A percentile compares a stretch with the other conserved stretches of the same genome.
These are phyloP conservation scores for Macrophomina pseudophaseolina DNA, from an alignment of 2,329 filamentous ascomycete species.

Conservation along the genomic window DNA sequence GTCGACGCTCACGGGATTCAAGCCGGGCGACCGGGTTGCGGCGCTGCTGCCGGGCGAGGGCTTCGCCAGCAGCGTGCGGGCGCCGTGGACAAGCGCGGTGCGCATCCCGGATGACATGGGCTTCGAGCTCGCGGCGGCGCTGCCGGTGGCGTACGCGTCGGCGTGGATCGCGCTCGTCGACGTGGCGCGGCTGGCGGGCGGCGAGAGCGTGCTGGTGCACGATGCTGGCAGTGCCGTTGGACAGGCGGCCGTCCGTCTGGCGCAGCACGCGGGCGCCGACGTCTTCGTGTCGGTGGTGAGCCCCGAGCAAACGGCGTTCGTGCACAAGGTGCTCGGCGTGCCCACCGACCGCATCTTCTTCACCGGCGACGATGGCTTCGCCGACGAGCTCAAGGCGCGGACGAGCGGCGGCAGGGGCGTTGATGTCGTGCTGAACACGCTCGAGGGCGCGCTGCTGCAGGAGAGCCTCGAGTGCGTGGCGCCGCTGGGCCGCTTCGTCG, in stretches of 20 bases:
- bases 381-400: constrained; percentile 29
- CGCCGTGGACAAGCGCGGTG: not conserved
- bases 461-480: constrained; percentile 36
- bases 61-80: not conserved
- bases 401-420: constrained; percentile 39
- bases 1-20: constrained; percentile 21
- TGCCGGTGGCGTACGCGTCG: constrained; percentile 30
- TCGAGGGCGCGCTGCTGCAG: constrained; percentile 34
- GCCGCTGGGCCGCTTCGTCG: constrained; percentile 38
- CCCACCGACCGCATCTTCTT: constrained; percentile 40
- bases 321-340: constrained; percentile 34
- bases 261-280: constrained; percentile 33
- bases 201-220: constrained; percentile 39
- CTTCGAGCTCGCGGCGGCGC: constrained; percentile 34
- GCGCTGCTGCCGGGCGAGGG: not conserved
- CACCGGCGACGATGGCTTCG: constrained; percentile 36
- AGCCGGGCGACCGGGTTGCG: constrained; percentile 27
- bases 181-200: constrained; percentile 26
- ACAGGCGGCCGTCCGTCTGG: constrained; percentile 36
- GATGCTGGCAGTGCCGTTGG: constrained; percentile 37
- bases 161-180: constrained; percentile 29
- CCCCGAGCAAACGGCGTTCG: constrained; percentile 33
- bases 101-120: constrained; percentile 7
- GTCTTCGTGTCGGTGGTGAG: constrained; percentile 38
- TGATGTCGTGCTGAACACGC: constrained; percentile 43